phyloP scores from a whole-genome alignment of 2,329 filamentous ascomycete genomes.

The Fusarium sublunatum region DNA sequence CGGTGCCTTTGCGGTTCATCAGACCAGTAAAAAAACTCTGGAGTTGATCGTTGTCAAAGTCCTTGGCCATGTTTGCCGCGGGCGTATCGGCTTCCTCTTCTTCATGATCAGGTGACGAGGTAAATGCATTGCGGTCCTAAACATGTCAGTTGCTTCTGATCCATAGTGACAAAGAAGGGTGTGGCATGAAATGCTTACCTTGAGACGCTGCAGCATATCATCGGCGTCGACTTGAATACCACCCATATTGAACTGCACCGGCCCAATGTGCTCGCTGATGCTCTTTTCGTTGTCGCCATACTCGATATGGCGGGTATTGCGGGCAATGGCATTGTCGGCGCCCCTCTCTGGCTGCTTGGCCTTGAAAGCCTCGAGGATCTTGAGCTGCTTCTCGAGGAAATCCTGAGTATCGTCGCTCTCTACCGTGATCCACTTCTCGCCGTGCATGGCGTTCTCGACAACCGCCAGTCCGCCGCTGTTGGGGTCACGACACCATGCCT shows the following conservation, averaged over 20 bases:
- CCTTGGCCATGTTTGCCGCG: slow-evolving; percentile 57
- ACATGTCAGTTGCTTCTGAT: slow-evolving; percentile 34
- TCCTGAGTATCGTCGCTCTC: slow-evolving; percentile 73
- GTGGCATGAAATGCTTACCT: slow-evolving; percentile 66
- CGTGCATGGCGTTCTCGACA: slow-evolving; percentile 55
- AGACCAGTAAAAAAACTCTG: slow-evolving; percentile 70
- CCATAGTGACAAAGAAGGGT: not conserved
- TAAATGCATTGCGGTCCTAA: slow-evolving; percentile 68
- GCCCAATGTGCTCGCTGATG: slow-evolving; percentile 85
- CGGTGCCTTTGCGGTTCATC: slow-evolving; percentile 63
- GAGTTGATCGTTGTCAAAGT: slow-evolving; percentile 65
- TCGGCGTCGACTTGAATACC: slow-evolving; percentile 96
- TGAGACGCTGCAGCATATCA: slow-evolving; percentile 88
- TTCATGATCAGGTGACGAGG: slow-evolving; percentile 58
- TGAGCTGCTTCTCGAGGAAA: slow-evolving; percentile 80
- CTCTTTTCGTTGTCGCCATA: slow-evolving; percentile 58
- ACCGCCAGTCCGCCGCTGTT: slow-evolving; percentile 66
- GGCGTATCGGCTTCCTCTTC: slow-evolving; percentile 53
- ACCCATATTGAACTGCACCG: slow-evolving; percentile 97
- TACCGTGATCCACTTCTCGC: slow-evolving; percentile 50
- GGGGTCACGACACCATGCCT: slow-evolving; percentile 82
- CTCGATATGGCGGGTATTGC: slow-evolving; percentile 46
- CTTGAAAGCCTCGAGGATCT: slow-evolving; percentile 74
- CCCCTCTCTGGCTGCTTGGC: slow-evolving; percentile 65
- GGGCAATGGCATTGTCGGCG: slow-evolving; percentile 39